A percentile compares a stretch with the other conserved stretches of the same genome.
Evolutionary conservation across 2,329 filamentous ascomycete species (phyloP).

Genomic region (Diaporthe sp.): DNA sequence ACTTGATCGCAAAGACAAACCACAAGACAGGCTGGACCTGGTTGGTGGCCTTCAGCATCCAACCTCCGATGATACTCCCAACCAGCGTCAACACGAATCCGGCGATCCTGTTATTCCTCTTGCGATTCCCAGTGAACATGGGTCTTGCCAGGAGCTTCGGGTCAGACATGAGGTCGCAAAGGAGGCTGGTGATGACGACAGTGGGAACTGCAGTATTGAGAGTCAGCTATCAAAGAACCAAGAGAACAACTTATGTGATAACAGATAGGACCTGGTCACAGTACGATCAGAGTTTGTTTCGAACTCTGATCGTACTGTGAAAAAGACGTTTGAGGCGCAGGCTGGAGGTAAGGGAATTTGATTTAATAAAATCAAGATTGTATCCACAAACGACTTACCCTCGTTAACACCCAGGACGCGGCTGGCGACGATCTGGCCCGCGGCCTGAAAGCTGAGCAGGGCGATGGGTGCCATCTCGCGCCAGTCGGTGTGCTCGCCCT

Average conservation of each 20-base stretch:
- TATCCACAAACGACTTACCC: not conserved
- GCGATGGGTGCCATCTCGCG: slow-evolving; percentile 42
- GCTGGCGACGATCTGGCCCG: slow-evolving; percentile 62
- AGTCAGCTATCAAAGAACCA: not conserved
- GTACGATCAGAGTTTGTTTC: no score
- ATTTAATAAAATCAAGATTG: not conserved
- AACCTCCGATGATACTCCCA: slow-evolving; percentile 60
- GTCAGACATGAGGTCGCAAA: slow-evolving; percentile 64
- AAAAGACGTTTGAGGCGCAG: not conserved
- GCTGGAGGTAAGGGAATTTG: not conserved
- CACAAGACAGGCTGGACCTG: slow-evolving; percentile 56
- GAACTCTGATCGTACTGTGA: no score
- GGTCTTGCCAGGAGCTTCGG: slow-evolving; percentile 53
- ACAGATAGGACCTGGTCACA: not conserved
- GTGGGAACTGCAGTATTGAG: slow-evolving; percentile 53
- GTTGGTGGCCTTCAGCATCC: slow-evolving; percentile 55
- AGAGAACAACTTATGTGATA: not conserved
- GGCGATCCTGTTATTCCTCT: slow-evolving; percentile 58
- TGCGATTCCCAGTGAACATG: slow-evolving; percentile 53
- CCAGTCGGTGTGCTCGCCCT: slow-evolving; percentile 26
- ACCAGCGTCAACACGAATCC: slow-evolving; percentile 57
- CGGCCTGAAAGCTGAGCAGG: slow-evolving; percentile 63
- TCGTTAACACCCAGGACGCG: slow-evolving; percentile 62
- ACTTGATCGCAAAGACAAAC: slow-evolving; percentile 57
- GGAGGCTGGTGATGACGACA: slow-evolving; percentile 64